Evolutionary conservation across 2,329 filamentous ascomycete species (phyloP), one percentile per base, ranked within the genome.

Genomic region (Curvularia sp.): DNA sequence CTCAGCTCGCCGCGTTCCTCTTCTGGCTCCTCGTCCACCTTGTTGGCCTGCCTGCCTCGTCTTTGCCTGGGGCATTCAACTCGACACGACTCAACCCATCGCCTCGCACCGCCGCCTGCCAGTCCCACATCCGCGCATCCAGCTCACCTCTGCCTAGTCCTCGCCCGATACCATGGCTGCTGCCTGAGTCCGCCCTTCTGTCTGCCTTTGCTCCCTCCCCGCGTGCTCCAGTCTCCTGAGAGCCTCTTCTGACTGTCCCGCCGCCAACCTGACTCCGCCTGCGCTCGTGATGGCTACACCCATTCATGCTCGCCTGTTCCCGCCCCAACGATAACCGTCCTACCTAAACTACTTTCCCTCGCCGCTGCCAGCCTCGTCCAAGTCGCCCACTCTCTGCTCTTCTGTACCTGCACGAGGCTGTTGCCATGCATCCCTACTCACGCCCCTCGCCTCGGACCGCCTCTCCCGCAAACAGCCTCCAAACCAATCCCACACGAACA

Each of bases 341-440:
- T 57, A 55, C 43, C 53, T 52, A 53, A 58, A 51, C 50, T 54
- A 53, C 41, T 53, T 53, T 50, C 56, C 54, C 51, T 57, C 54
- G 50, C 50, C 51, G 51, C 58, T 50, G 51, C 48, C 62, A 56
- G 49, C 59, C 60, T 53, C 52, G 48, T 31, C 7, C 44, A 18
- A 42, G 49, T 49, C 57, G 60, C 49, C n/a, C 47, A 51, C 55
- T 22, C 54, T 53, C 50, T 49, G 38, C 38, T 30, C 50, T 26
- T 33, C 39, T 58, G 64, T 64, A 64, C 66, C 62, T 64, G 62
- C 62, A 63, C 65, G 65, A 67, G 58, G 52, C 63, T 65, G 62
- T 63, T 65, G 55, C 74, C 69, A 97, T 97, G 93, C 93, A 97
- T 86, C 93, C 68, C 50, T 91, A 93, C 80, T 89, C 91, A 69